phyloP scores from a whole-genome alignment of 2,329 filamentous ascomycete genomes.

The Tolypocladium capitatum region DNA sequence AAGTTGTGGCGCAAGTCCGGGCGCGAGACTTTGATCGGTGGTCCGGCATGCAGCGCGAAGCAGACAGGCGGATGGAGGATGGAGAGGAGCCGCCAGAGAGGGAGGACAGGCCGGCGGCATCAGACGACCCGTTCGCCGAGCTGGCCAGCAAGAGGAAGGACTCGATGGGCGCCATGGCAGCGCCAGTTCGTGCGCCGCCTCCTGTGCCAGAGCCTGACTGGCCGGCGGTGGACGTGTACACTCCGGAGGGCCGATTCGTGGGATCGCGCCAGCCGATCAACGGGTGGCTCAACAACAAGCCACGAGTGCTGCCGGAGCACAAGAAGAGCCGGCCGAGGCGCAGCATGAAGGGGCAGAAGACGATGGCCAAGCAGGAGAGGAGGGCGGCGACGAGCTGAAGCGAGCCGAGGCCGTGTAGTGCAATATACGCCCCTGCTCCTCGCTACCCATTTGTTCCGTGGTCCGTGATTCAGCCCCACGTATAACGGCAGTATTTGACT shows the following conservation, averaged over 20 bases:
- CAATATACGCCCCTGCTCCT: background rate
- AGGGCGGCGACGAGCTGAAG: constrained; percentile 8
- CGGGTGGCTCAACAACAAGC: constrained; percentile 52
- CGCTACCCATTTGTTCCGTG: background rate
- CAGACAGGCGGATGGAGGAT: constrained; percentile 8
- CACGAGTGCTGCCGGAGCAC: constrained; percentile 32
- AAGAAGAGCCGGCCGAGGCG: constrained; percentile 45
- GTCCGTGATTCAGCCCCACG: background rate
- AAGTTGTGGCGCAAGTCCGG: constrained; percentile 72
- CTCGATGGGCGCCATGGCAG: background rate
- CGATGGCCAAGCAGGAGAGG: constrained; percentile 21
- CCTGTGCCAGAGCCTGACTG: constrained; percentile 26
- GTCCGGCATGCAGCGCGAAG: constrained; percentile 6
- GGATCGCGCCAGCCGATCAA: constrained; percentile 54
- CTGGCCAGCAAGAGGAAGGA: constrained; percentile 15
- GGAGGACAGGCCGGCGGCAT: background rate
- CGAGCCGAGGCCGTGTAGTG: background rate
- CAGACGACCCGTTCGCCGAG: constrained; percentile 11
- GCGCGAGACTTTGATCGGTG: constrained; percentile 28
- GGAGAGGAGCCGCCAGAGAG: constrained; percentile 2
- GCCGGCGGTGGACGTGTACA: constrained; percentile 74
- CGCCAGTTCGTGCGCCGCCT: background rate
- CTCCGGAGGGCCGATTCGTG: constrained; percentile 71
- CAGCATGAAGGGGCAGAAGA: constrained; percentile 53
- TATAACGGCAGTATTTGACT: background rate